Base-by-base conservation (phyloP, 257 asterid species). In the Salvia hispanica region DNA sequence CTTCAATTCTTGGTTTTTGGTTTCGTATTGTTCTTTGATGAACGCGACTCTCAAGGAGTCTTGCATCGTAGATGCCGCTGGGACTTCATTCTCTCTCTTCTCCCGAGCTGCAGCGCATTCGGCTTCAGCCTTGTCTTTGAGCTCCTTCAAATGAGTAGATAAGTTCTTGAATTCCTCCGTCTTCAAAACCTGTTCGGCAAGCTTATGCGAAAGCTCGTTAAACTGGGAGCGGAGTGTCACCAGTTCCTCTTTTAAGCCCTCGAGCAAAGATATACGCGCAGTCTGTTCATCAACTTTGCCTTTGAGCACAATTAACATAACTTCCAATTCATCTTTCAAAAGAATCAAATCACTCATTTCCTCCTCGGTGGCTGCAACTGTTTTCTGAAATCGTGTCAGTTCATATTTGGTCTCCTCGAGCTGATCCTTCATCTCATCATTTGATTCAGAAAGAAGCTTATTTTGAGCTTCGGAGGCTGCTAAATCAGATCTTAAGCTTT, bases 11-110 rank as follows among this genome's bases (percentile, higher is more conserved):
- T 88, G 96, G 70, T 81, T 52, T 80, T 74, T 88, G 46, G 93
- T 91, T 74, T 91, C 95, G 59, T 83, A 25, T 25, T 25, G 16
- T 64, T 94, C 97, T 74, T 94, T 91, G 34, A 94, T 89, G 79
- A 94, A 94, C 4, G 96, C 99, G 6, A 94, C 76, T 58, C 99
- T 80, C 80, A 94, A 76, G 10, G 99, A 86, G 67, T 94, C 99
- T 62, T 88, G 96, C 45, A 66, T 70, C 31, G 84, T 77, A 70
- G 67, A 76, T 13, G 93, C 31, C 31, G 3, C 71, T 13, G 77
- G 83, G 60, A 80, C 85, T 74, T 83, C 96, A 11, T 84, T 71
- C 72, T 85, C 97, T 85, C 83, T 72, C 73, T 78, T 88, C 58
- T 85, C 96, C 9, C 78, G 75, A 70, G 77, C 81, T 57, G 58